phyloP scores from a whole-genome alignment of 202 grass and related monocot genomes.

The Schoenoplectus triqueter region DNA sequence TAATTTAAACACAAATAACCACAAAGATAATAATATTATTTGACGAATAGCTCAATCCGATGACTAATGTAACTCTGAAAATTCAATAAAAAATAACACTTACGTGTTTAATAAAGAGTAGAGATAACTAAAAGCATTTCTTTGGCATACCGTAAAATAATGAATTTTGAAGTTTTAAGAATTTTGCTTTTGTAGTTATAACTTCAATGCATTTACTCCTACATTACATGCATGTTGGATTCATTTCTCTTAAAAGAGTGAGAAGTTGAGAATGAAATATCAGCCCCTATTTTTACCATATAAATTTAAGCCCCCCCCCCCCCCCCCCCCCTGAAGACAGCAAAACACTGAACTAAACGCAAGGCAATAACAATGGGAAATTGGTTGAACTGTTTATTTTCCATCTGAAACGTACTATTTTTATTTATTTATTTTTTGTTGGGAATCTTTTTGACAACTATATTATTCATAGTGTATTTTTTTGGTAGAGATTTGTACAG shows the following conservation, averaged over 20 bases:
- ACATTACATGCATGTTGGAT: background rate
- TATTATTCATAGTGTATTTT: background rate
- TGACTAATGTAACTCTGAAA: too few species aligned
- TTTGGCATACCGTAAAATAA: background rate
- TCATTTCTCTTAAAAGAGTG: background rate
- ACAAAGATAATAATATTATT: too few species aligned
- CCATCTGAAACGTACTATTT: slow-evolving; percentile 12
- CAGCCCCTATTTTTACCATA: background rate
- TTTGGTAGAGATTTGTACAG: background rate
- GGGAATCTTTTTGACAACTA: background rate
- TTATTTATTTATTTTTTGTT: background rate
- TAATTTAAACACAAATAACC: too few species aligned
- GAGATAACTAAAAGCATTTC: too few species aligned
- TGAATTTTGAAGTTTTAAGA: background rate
- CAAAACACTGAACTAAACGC: slow-evolving; percentile 15
- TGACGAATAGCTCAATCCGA: too few species aligned
- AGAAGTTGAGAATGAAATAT: background rate
- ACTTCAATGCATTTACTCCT: background rate
- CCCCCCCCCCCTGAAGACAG: background rate
- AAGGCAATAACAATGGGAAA: slow-evolving; percentile 1
- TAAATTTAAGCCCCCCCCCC: background rate
- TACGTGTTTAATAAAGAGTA: too few species aligned
- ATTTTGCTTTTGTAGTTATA: background rate
- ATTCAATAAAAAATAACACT: too few species aligned
- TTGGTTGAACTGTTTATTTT: slow-evolving; percentile 27